Evolutionary conservation across 2,329 filamentous ascomycete species (phyloP), one percentile per base, ranked within the genome.

Genomic region (Stachybotrys chartarum): DNA sequence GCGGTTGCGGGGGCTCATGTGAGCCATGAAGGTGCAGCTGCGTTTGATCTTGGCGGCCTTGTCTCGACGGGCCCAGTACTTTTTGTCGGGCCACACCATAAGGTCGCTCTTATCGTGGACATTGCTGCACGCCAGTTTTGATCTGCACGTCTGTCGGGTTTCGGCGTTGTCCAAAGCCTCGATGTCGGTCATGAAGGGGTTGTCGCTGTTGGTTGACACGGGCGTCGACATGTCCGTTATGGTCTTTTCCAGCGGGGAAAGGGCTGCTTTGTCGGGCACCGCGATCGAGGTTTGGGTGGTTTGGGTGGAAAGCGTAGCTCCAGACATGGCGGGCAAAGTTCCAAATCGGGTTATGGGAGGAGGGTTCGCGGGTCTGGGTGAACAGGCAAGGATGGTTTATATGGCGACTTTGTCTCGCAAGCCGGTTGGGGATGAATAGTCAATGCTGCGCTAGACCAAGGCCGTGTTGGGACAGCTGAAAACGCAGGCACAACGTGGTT

Each of bases 51-150:
- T 82, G 57, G 79, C 78, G 11, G 74, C 77, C 68, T 79, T 80
- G 58, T 80, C 80, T 72, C 83, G 82, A 57, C 76, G 73, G 67
- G 79, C 81, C 81, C 83, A 84, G 64, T 84, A 77, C 30, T 78
- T 75, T 64, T 82, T 77, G 55, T 79, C 78, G 6, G 83, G 83
- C 83, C 83, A 86, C 17, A 84, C 80, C 49, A 78, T 73, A 62
- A 76, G 79, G 57, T 85, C 80, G 52, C 66, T 69, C 57, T 74
- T 74, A 54, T 75, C 61, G 18, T 60, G 58, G 8, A 64, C 59
- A 44, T 63, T 66, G 52, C 57, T 61, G n/a, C 64, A 59, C 7
- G 64, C 60, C 30, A 58, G 58, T 50, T 62, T 78, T 70, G 60
- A 62, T 24, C 64, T 64, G 56, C 70, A 71, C 51, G 64, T 64